phyloP scores from a whole-genome alignment of 2,329 filamentous ascomycete genomes.

The Graphium sp. region DNA sequence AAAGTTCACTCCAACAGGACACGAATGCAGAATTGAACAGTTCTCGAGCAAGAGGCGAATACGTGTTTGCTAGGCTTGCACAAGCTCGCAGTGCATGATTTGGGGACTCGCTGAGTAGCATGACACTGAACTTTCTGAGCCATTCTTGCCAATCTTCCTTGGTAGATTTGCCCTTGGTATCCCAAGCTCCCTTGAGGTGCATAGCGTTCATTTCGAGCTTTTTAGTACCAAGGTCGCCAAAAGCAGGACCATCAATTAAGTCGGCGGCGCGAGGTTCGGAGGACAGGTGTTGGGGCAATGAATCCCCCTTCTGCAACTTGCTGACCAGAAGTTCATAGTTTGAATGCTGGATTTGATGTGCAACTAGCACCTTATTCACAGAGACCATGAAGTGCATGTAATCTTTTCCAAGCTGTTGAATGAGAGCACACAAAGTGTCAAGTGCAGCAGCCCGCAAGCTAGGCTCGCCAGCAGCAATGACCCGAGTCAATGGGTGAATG shows the following conservation, averaged over 20 bases:
- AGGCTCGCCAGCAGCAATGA: conserved; percentile 58
- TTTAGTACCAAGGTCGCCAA: conserved; percentile 74
- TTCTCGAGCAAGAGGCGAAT: conserved; percentile 78
- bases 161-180: conserved; percentile 89
- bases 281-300: conserved; percentile 85
- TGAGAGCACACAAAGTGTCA: conserved; percentile 86
- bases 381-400: conserved; percentile 90
- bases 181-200: conserved; percentile 93
- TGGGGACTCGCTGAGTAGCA: conserved; percentile 84
- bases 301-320: conserved; percentile 87
- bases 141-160: conserved; percentile 99
- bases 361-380: conserved; percentile 71
- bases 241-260: conserved; percentile 61
- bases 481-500: conserved; percentile 77
- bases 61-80: conserved; percentile 77
- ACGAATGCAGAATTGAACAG: conserved; percentile 98
- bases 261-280: conserved; percentile 69
- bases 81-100: conserved; percentile 91
- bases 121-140: conserved; percentile 92
- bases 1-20: conserved; percentile 96
- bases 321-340: conserved; percentile 87
- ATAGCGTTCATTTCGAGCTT: conserved; percentile 96
- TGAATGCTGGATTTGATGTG: conserved; percentile 68
- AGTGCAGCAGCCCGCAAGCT: conserved; percentile 65
- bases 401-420: conserved; percentile 90